Evolutionary conservation across 495 filamentous ascomycete genomes (phyloP).

Genomic region (Tuber borchii): DNA sequence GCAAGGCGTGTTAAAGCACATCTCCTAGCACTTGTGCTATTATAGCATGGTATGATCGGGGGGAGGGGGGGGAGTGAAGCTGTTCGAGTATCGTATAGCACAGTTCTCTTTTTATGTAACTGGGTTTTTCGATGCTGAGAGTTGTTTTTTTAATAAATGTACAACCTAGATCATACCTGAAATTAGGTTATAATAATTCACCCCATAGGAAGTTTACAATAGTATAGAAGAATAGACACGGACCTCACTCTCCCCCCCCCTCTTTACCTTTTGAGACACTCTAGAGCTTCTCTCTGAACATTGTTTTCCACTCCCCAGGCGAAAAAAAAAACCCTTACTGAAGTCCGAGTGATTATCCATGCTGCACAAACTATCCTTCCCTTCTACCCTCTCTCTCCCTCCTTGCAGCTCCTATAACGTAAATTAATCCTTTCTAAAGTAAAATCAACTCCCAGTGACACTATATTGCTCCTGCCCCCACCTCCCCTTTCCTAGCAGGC

Average conservation of each 20-base stretch:
- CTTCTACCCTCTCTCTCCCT: not conserved
- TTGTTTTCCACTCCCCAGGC: not conserved
- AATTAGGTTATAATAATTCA: not conserved
- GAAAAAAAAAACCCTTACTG: not conserved
- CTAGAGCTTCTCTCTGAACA: not conserved
- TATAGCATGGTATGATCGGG: no score
- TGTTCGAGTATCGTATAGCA: not conserved
- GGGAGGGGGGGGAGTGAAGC: no score
- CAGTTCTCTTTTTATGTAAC: not conserved
- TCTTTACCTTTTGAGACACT: no score
- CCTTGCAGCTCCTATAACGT: not conserved
- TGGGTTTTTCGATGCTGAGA: no score
- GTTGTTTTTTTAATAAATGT: no score
- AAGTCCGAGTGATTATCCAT: not conserved
- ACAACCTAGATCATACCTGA: no score
- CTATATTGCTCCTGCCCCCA: not conserved
- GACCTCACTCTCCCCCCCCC: not conserved
- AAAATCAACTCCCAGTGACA: not conserved
- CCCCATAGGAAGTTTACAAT: not conserved
- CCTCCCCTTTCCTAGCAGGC: not conserved
- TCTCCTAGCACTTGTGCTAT: not conserved
- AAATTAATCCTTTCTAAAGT: not conserved
- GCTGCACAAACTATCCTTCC: not conserved
- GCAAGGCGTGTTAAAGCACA: not conserved
- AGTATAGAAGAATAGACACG: not conserved